phyloP scores from a whole-genome alignment of 225 moss, liverwort and hornwort species.

The Physcomitrium patens region DNA sequence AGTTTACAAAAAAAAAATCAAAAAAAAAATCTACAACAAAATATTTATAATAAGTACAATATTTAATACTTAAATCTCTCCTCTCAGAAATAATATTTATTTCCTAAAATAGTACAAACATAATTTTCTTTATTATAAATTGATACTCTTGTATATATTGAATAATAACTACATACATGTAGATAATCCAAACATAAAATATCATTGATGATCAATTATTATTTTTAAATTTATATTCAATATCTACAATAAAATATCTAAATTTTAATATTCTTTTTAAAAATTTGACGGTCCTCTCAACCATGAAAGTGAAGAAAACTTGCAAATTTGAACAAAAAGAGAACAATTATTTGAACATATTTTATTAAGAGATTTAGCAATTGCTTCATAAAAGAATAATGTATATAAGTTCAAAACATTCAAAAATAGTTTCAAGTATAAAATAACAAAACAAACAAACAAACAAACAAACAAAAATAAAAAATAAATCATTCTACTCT shows the following conservation, averaged over 20 bases:
- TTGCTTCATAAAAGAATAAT: constrained; percentile 29
- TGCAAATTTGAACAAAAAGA: constrained; percentile 16
- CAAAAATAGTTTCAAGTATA: no score
- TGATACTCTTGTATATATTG: constrained; percentile 6
- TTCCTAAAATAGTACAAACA: constrained; percentile 3
- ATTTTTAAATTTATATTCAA: not conserved
- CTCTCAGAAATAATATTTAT: constrained; percentile 1
- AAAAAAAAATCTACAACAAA: not conserved
- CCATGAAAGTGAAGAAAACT: not conserved
- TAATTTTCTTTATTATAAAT: constrained; percentile 6
- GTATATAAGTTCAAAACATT: constrained; percentile 49
- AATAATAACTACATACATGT: constrained; percentile 16
- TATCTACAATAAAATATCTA: not conserved
- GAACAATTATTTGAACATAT: constrained; percentile 28
- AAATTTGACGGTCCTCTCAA: not conserved
- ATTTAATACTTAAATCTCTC: not conserved
- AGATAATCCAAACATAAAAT: not conserved
- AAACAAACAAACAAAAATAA: no score
- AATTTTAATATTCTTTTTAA: constrained; percentile 7
- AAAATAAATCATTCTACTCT: no score
- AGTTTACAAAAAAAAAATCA: no score
- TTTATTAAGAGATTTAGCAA: constrained; percentile 24
- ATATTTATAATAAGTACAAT: not conserved
- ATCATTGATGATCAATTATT: constrained; percentile 3
- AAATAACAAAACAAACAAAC: constrained; percentile 49